Conservation (phyloP, 78 protist species). For the Planoprotostelium fungivorum region DNA sequence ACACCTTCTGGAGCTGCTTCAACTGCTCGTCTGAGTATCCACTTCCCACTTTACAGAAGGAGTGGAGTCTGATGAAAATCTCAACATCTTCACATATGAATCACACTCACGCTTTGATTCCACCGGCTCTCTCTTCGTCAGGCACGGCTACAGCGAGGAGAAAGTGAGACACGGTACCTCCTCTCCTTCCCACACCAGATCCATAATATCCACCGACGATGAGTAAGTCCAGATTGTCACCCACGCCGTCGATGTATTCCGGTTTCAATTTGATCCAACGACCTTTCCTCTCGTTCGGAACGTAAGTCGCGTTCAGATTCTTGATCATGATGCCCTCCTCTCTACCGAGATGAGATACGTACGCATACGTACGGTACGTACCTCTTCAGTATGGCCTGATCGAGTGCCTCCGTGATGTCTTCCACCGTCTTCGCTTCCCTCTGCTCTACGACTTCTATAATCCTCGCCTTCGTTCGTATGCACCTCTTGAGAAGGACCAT, state of each 20-base stretch:
- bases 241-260: slow-evolving; percentile 74
- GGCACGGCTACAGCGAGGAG: slow-evolving; percentile 63
- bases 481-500: slow-evolving; percentile 14
- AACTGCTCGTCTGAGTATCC: slow-evolving; percentile 74
- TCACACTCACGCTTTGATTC: not conserved
- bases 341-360: not conserved
- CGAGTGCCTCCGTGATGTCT: slow-evolving; percentile 33
- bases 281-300: slow-evolving; percentile 54
- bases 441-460: slow-evolving; percentile 55
- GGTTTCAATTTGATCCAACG: slow-evolving; percentile 87
- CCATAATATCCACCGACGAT: slow-evolving; percentile 85
- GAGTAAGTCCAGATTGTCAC: slow-evolving; percentile 79
- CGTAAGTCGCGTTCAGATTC: slow-evolving; percentile 28
- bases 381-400: slow-evolving; percentile 27
- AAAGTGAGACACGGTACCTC: slow-evolving; percentile 77
- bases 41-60: slow-evolving; percentile 69
- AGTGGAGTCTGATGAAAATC: slow-evolving; percentile 5
- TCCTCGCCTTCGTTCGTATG: slow-evolving; percentile 11
- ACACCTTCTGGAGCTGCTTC: slow-evolving; percentile 19
- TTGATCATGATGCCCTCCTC: slow-evolving; percentile 87
- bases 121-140: not conserved
- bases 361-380: not conserved
- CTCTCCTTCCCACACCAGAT: slow-evolving; percentile 53
- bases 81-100: not conserved
- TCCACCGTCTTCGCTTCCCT: not conserved